Evolutionary conservation across 2,329 filamentous ascomycete species (phyloP), one percentile per base, ranked within the genome.

Genomic region (Leptographium galeiforme): DNA sequence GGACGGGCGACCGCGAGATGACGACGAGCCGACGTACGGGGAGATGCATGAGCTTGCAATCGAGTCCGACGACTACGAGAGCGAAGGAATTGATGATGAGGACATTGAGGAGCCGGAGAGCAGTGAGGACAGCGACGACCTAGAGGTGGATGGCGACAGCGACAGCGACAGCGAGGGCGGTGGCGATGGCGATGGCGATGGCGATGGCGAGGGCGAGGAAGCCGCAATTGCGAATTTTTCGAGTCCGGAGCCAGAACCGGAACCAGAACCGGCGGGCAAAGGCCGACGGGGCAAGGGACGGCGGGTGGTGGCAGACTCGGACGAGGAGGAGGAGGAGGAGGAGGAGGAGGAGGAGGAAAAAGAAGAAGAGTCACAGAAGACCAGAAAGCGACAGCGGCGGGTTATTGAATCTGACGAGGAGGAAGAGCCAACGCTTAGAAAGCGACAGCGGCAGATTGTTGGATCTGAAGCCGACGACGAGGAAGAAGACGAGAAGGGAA

Each of bases 41-140:
- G 39, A 34, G 25, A 18, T 33, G 11, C 25, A 43, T 18, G 41
- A 49, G 25, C 25, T 25, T 25, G 25, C 2, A 25, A 25, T 25
- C 25, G 25, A 25, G 25, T 25, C 25, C 25, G 25, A 25, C 32
- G 45, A 51, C 34, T 53, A 55, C 16, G 51, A 55, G 4, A 51
- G 50, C 50, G 43, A 48, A 2, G 54, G 51, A 8, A 56, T 48
- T 7, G 48, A 52, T 12, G 55, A 55, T 30, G 45, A 40, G 1
- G 55, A 48, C 1, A 34, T 52, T 6, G 53, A 67, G 62, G 47
- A 47, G 10, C 36, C 41, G 30, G 51, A 46, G 4, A 57, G 44
- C 11, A 39, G 16, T 30, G 34, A 48, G 2, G 53, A 55, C 16
- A 49, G 52, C 0, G 56, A 50, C 8, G 41, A 46, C 36, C 10